A percentile compares a stretch with the other conserved stretches of the same genome.
Evolutionary conservation across 176 grass and related monocot genomes (phyloP).

Genomic region (Bolboschoenus planiculmis): DNA sequence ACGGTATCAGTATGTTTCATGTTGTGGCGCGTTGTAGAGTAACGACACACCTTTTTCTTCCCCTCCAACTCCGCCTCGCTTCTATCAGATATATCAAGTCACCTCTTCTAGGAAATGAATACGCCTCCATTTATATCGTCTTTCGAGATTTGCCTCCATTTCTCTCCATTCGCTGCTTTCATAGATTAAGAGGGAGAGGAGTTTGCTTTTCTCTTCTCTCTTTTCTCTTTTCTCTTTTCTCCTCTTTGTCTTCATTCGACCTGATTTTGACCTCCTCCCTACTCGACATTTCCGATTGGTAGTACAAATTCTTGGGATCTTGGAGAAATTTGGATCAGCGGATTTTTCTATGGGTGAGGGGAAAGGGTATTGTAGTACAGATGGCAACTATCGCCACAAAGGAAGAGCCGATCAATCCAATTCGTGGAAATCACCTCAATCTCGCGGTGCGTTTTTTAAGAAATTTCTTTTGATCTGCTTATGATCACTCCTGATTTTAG

Average conservation of each 20-base stretch:
- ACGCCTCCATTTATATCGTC: background rate
- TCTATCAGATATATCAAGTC: background rate
- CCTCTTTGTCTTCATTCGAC: background rate
- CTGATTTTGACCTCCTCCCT: background rate
- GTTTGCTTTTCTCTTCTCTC: background rate
- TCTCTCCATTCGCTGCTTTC: background rate
- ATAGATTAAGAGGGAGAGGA: background rate
- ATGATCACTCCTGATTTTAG: background rate
- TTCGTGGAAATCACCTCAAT: constrained; percentile 16
- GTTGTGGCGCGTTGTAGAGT: background rate
- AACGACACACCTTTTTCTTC: background rate
- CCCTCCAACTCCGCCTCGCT: background rate
- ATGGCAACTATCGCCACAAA: background rate
- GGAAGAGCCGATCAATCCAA: background rate
- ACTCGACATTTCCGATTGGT: background rate
- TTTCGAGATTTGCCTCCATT: too few relatives aligned
- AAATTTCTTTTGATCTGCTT: constrained; percentile 13
- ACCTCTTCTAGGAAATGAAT: background rate
- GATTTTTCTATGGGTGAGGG: background rate
- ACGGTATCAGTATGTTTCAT: background rate
- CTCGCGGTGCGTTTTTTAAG: background rate
- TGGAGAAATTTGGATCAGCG: background rate
- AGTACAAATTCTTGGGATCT: constrained; percentile 6
- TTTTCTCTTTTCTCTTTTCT: background rate
- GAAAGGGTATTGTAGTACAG: background rate